Base-by-base conservation (phyloP, 345 rosid genomes). In the Carallia pectinifolia region DNA sequence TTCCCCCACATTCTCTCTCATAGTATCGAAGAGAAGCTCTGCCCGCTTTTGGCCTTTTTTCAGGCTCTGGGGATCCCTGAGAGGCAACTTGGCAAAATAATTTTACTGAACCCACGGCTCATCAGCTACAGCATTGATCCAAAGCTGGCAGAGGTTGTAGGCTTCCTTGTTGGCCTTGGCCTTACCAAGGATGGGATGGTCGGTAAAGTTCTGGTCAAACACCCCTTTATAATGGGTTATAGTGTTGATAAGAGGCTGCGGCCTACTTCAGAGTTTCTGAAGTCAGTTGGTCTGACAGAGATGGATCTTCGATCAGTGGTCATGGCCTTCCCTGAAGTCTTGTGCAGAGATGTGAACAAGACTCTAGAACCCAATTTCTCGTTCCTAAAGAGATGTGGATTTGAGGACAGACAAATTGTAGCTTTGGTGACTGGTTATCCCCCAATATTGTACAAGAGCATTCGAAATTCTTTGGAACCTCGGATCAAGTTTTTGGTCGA, bases 41-140 rank as follows among this genome's bases (percentile, higher is more conserved):
- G 93, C 56, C 96, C 96, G 1, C 90, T 90, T 44, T 79, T 90
- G 77, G 96, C 93, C n/a, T 90, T 90, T 83, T 88, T 85, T 66
- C 91, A 90, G 75, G 86, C 91, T 0, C 70, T 84, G 36, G 96
- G 91, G 31, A 83, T 90, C 58, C 79, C 96, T 55, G 91, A 90
- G 74, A 83, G 78, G 61, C 93, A 90, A 29, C 86, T 88, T 47
- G 93, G 91, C 47, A 90, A 83, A 65, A 79, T 90, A 58, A 74
- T 88, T 58, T 71, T 90, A 74, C 81, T 82, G 23, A 88, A 90
- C 75, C 96, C 96, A 0, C 82, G 91, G 83, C 90, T 90, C 2
- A 67, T 90, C 74, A 90, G 96, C 80, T 90, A 90, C 80, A 84
- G 90, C 77, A 90, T 90, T 66, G 89, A 90, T 60, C 73, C 85